Conservation (phyloP, 1,139 yeast species). For the Yamadazyma conglobata region DNA sequence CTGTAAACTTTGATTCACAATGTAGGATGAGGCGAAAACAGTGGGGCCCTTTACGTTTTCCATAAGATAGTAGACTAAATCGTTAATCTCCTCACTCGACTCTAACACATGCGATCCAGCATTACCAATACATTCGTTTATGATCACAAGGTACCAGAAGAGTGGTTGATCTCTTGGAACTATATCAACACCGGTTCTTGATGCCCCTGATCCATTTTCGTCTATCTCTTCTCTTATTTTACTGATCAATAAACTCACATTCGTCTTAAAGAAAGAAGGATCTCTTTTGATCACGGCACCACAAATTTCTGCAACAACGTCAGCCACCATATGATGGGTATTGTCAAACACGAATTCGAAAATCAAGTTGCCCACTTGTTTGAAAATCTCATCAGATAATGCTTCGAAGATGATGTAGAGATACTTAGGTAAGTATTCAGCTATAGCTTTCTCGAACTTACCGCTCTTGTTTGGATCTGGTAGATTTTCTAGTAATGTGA, state of each 20-base stretch:
- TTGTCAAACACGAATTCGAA: conserved; percentile 56
- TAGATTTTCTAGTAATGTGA: conserved; percentile 68
- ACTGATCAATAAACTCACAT: conserved; percentile 45
- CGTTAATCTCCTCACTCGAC: conserved; percentile 44
- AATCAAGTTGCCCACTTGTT: conserved; percentile 48
- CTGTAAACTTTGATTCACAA: conserved; percentile 65
- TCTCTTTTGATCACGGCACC: conserved; percentile 67
- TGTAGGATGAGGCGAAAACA: conserved; percentile 42
- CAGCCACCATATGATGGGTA: conserved; percentile 63
- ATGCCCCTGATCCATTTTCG: conserved; percentile 83
- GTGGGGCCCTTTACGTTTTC: conserved; percentile 66
- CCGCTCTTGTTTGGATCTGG: conserved; percentile 57
- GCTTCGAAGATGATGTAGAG: conserved; percentile 68
- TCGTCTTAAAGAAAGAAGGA: conserved; percentile 44
- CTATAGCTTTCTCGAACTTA: conserved; percentile 50
- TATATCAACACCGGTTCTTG: conserved; percentile 66
- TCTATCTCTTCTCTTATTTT: conserved; percentile 65
- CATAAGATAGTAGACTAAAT: conserved; percentile 51
- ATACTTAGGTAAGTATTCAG: conserved; percentile 60
- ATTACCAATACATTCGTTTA: conserved; percentile 71
- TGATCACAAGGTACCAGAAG: conserved; percentile 66
- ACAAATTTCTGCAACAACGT: conserved; percentile 65
- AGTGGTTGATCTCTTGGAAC: conserved; percentile 76
- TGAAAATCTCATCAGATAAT: conserved; percentile 61
- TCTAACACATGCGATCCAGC: conserved; percentile 52